A percentile compares a stretch with the other conserved stretches of the same genome.
Conservation (phyloP, 768 basidiomycete species). For the Holtermannia corniformis region DNA sequence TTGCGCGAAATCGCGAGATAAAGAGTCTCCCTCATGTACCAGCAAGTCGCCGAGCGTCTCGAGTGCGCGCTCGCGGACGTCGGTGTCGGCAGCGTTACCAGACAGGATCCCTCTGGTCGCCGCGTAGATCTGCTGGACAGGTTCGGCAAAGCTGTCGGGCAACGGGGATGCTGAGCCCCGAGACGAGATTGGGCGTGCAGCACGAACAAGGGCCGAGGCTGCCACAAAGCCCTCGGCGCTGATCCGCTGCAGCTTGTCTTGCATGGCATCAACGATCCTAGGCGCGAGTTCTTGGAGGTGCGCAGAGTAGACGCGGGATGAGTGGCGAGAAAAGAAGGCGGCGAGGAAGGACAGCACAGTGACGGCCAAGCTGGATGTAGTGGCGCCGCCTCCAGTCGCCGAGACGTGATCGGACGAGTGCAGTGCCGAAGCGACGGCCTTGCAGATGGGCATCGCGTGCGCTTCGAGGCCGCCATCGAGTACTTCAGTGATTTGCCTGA, state of each 20-base stretch:
- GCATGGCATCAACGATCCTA: conserved; percentile 61
- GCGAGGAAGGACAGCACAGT: conserved; percentile 77
- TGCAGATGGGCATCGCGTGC: conserved; percentile 56
- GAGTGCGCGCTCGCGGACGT: conserved; percentile 74
- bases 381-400: conserved; percentile 43
- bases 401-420: conserved; percentile 14
- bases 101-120: conserved; percentile 62
- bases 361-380: conserved; percentile 71
- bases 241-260: conserved; percentile 79
- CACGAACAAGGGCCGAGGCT: conserved; percentile 69
- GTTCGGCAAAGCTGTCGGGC: conserved; percentile 22
- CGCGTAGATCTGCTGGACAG: conserved; percentile 58
- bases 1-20: conserved; percentile 43
- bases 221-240: conserved; percentile 79
- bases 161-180: conserved; percentile 22
- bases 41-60: conserved; percentile 77
- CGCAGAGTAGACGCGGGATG: conserved; percentile 50
- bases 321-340: conserved; percentile 68
- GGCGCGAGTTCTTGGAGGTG: conserved; percentile 63
- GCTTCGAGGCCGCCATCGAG: conserved; percentile 71
- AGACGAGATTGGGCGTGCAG: conserved; percentile 58
- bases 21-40: conserved; percentile 69
- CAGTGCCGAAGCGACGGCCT: conserved; percentile 33
- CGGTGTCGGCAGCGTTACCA: conserved; percentile 79
- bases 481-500: conserved; percentile 65